phyloP scores from a whole-genome alignment of 768 basidiomycete species.

The Amanita inopinata region DNA sequence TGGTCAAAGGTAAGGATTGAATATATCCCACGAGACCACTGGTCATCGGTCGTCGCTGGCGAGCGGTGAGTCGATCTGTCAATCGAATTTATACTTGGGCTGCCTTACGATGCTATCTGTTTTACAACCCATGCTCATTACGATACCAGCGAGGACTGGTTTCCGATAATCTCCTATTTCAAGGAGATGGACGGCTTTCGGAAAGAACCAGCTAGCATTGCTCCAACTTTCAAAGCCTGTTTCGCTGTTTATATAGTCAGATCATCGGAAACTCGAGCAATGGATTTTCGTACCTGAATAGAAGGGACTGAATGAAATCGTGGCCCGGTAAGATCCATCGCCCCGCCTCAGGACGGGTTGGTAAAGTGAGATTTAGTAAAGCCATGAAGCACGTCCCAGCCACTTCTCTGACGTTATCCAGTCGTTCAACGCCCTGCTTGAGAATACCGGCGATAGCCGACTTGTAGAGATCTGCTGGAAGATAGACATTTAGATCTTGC shows the following conservation, averaged over 20 bases:
- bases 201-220: conserved; percentile 67
- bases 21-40: conserved; percentile 52
- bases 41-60: conserved; percentile 60
- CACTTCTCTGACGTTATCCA: conserved; percentile 82
- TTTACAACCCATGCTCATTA: conserved; percentile 75
- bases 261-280: too few species aligned
- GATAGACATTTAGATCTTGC: conserved; percentile 42
- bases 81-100: too few species aligned
- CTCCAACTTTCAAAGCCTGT: conserved; percentile 46
- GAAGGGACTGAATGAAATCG: conserved; percentile 40
- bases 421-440: conserved; percentile 84
- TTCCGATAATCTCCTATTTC: conserved; percentile 52
- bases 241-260: conserved; percentile 20
- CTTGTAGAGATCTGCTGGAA: conserved; percentile 51
- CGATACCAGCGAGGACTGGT: conserved; percentile 56
- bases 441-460: conserved; percentile 55
- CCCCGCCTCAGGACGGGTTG: conserved; percentile 27
- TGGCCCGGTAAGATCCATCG: conserved; percentile 45
- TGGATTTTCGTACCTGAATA: conserved; percentile 30
- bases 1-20: conserved; percentile 36
- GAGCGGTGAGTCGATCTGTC: neutral
- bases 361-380: conserved; percentile 39
- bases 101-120: conserved; percentile 76
- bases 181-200: conserved; percentile 57
- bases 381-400: conserved; percentile 55